Percentiles rank a stretch among this genome's conserved stretches.
Conservation (phyloP, 345 rosid species). For the Acer negundo region DNA sequence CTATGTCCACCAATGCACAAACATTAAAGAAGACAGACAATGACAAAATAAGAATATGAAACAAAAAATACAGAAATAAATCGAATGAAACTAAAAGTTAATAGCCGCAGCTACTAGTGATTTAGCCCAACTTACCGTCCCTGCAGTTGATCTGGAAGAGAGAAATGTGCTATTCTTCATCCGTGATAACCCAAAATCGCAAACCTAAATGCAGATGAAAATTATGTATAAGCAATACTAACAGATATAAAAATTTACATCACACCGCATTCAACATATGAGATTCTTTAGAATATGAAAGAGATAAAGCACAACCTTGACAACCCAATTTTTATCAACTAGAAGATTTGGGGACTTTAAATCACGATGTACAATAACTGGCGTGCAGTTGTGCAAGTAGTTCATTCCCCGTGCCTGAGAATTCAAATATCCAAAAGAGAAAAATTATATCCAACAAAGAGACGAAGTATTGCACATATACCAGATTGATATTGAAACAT, state of each 20-base stretch:
- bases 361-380: slow-evolving; percentile 88
- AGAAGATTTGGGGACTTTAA: slow-evolving; percentile 93
- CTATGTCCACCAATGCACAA: neutral
- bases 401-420: slow-evolving; percentile 98
- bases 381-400: slow-evolving; percentile 88
- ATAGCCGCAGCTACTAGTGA: slow-evolving; percentile 5
- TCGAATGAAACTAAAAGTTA: neutral
- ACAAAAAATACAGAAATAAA: neutral
- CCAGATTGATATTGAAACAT: slow-evolving; percentile 2
- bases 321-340: slow-evolving; percentile 95
- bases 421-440: slow-evolving; percentile 25
- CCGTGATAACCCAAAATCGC: slow-evolving; percentile 91
- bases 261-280: slow-evolving; percentile 16
- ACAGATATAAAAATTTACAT: slow-evolving; percentile 19
- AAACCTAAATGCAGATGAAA: slow-evolving; percentile 53
- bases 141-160: slow-evolving; percentile 92
- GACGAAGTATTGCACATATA: slow-evolving; percentile 9
- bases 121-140: slow-evolving; percentile 64
- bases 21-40: neutral
- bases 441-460: slow-evolving; percentile 22
- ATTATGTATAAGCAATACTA: neutral
- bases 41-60: slow-evolving; percentile 2
- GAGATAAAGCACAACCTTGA: slow-evolving; percentile 55
- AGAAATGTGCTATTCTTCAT: slow-evolving; percentile 95
- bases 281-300: slow-evolving; percentile 9